A percentile compares a stretch with the other conserved stretches of the same genome.
Conservation (phyloP, 2,329 filamentous ascomycete genomes). For the Fusarium heterosporum region DNA sequence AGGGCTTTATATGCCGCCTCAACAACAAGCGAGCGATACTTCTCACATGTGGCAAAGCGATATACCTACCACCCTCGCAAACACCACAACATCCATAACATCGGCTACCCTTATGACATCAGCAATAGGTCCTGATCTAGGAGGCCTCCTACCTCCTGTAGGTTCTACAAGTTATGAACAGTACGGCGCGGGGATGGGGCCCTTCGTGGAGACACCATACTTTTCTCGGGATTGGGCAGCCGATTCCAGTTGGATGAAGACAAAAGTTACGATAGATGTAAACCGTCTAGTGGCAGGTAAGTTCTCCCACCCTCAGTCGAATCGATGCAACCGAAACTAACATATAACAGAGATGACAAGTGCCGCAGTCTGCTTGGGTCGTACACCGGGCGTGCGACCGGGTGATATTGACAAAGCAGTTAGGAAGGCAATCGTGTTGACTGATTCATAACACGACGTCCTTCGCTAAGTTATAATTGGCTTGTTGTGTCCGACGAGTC, state of each 20-base stretch:
- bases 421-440: constrained; percentile 36
- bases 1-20: constrained; percentile 13
- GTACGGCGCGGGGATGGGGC: constrained; percentile 14
- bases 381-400: constrained; percentile 54
- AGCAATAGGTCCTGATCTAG: constrained; percentile 17
- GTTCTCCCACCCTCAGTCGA: not conserved
- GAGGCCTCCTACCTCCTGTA: constrained; percentile 15
- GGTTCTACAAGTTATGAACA: constrained; percentile 10
- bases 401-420: constrained; percentile 53
- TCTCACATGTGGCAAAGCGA: constrained; percentile 29
- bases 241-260: constrained; percentile 43
- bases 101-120: constrained; percentile 12
- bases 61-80: constrained; percentile 21
- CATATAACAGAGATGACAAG: constrained; percentile 51
- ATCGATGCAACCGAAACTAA: not conserved
- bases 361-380: constrained; percentile 55
- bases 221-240: constrained; percentile 35
- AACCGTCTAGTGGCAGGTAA: constrained; percentile 51
- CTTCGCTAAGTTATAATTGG: not conserved
- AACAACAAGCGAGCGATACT: constrained; percentile 2
- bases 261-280: constrained; percentile 53
- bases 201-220: constrained; percentile 28
- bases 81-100: constrained; percentile 20
- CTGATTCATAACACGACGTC: not conserved
- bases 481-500: not conserved